Conservation (phyloP, 2,329 filamentous ascomycete genomes). For the Phyllosticta paracitricarpa region DNA sequence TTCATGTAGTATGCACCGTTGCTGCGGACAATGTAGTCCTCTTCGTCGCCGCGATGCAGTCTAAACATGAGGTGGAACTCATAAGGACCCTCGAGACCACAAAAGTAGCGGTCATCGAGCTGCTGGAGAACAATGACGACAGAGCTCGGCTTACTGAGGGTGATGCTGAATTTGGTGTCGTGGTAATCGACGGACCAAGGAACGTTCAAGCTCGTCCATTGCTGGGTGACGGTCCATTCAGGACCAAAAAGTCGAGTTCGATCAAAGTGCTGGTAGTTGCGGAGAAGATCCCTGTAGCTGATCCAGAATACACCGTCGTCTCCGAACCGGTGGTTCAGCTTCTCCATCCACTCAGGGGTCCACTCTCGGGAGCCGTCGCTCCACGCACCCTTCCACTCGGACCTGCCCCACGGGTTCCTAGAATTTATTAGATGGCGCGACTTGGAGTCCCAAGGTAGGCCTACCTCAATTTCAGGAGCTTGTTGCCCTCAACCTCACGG, state of each 20-base stretch:
- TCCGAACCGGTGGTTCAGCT: conserved; percentile 61
- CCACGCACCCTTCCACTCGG: conserved; percentile 74
- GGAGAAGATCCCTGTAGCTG: conserved; percentile 46
- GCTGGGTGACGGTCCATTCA: conserved; percentile 51
- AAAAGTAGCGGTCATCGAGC: conserved; percentile 52
- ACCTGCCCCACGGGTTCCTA: conserved; percentile 71
- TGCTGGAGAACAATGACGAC: conserved; percentile 51
- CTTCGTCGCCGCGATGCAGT: conserved; percentile 43
- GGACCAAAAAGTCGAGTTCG: conserved; percentile 50
- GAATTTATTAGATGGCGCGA: not conserved
- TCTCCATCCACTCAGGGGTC: conserved; percentile 67
- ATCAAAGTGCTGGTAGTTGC: conserved; percentile 50
- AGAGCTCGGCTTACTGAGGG: conserved; percentile 41
- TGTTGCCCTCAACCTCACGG: conserved; percentile 41
- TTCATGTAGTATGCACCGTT: conserved; percentile 50
- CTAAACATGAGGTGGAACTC: conserved; percentile 48
- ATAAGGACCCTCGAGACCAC: conserved; percentile 41
- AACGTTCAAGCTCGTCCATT: conserved; percentile 51
- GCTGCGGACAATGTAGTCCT: conserved; percentile 46
- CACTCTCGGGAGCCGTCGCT: conserved; percentile 74
- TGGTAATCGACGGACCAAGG: conserved; percentile 53
- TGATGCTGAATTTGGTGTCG: conserved; percentile 49
- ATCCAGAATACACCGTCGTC: conserved; percentile 58
- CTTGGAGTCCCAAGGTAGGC: conserved; percentile 18
- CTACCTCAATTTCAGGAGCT: conserved; percentile 52